A percentile compares a stretch with the other conserved stretches of the same genome.
Conservation (phyloP, 345 rosid species). For the Aethionema arabicum region DNA sequence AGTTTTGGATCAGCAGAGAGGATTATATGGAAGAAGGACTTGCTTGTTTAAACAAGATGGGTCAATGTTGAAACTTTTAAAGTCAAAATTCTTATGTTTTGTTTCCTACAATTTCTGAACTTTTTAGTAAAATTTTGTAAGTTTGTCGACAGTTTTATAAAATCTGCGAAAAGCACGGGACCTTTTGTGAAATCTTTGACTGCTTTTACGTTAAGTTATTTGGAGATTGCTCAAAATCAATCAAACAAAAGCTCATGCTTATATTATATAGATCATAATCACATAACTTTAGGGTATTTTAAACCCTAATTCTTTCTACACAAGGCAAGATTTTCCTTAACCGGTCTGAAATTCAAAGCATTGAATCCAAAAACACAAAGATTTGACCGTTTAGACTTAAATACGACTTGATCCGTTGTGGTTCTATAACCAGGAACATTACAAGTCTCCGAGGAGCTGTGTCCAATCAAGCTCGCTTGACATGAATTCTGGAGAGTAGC, state of each 20-base stretch:
- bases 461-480: constrained; percentile 58
- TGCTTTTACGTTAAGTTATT: too few species aligned
- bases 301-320: constrained; percentile 48
- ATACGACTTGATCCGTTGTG: constrained; percentile 67
- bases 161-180: neutral
- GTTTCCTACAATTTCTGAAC: too few species aligned
- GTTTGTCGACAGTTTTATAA: neutral
- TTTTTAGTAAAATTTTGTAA: neutral
- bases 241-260: too few species aligned
- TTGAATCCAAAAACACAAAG: constrained; percentile 74
- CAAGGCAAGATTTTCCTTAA: constrained; percentile 52
- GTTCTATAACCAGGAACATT: constrained; percentile 74
- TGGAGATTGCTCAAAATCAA: too few species aligned
- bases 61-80: constrained; percentile 41
- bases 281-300: neutral
- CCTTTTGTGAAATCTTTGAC: too few species aligned
- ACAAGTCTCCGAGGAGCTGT: constrained; percentile 59
- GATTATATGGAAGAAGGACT: constrained; percentile 90
- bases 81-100: neutral
- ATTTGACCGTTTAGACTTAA: constrained; percentile 64
- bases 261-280: too few species aligned
- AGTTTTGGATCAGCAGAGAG: constrained; percentile 94
- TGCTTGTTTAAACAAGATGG: constrained; percentile 71
- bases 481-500: constrained; percentile 61
- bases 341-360: constrained; percentile 75